Evolutionary conservation across 2,329 filamentous ascomycete genomes (phyloP), one percentile per base, ranked within the genome.

Genomic region (Alternaria gansuensis): DNA sequence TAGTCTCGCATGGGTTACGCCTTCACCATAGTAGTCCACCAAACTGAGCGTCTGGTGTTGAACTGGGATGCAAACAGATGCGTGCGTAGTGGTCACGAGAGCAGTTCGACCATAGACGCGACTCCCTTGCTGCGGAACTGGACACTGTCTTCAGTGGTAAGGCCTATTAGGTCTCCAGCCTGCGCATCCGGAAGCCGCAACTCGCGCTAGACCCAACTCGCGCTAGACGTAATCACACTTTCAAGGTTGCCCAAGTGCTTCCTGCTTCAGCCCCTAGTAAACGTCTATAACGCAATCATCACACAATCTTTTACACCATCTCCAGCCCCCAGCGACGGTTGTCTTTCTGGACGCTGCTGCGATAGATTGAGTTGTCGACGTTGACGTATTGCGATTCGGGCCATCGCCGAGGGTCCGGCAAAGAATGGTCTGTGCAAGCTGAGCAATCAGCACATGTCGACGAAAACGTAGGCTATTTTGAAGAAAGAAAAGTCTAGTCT

Each of bases 361-460:
- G 13, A 48, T 36, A 2, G 10, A 26, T 23, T 48, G 44, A 48
- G 29, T 36, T 23, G 26, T 36, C 13, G 31, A 48, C 21, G 34
- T 13, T 48, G 31, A 48, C 44, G 31, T 36, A 36, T 24, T 23
- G 44, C 39, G n/a, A 11, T 50, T 50, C 48, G 34, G 48, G 23
- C 23, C 48, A 26, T 50, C 48, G 48, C 48, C 48, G 48, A 50
- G 23, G 48, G 13, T 36, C 48, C 48, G 48, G 24, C 46, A 33
- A 33, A 21, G n/a, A 8, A 23, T 39, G 48, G 48, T 33, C 33
- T 39, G 48, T 50, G 48, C 26, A 50, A 50, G 48, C 48, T 26
- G n/a, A 21, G 11, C 34, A 29, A 21, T 9, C 34, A 50, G 14
- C 34, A 50, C 23, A 50, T 28, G 23, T 29, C 34, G 23, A 39